A percentile compares a stretch with the other conserved stretches of the same genome.
These are phyloP conservation scores for Arabidopsis thaliana DNA, from an alignment of 345 rosid species.

Conservation along the genomic window TAIR10.1 NC_003071.7:17666001-17666500, in stretches of 20 bases:
- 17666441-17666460: slow-evolving; percentile 30
- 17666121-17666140: neutral
- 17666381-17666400: slow-evolving; percentile 34
- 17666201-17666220: slow-evolving; percentile 29
- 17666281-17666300: slow-evolving; percentile 24
- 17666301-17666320: slow-evolving; percentile 15
- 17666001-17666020: neutral
- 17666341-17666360: neutral
- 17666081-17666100: neutral
- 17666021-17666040: neutral
- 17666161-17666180: slow-evolving; percentile 5
- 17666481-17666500: slow-evolving; percentile 43
- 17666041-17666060: neutral
- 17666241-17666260: slow-evolving; percentile 27
- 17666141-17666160: neutral
- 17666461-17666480: slow-evolving; percentile 20
- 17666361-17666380: slow-evolving; percentile 6
- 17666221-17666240: slow-evolving; percentile 18
- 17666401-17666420: slow-evolving; percentile 45
- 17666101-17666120: neutral
- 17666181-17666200: neutral
- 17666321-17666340: neutral
- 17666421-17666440: slow-evolving; percentile 44
- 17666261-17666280: slow-evolving; percentile 9
- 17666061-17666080: neutral